A percentile compares a stretch with the other conserved stretches of the same genome.
Evolutionary conservation across 306 rosid genomes (phyloP).

Genomic region (Vigna trinervia): DNA sequence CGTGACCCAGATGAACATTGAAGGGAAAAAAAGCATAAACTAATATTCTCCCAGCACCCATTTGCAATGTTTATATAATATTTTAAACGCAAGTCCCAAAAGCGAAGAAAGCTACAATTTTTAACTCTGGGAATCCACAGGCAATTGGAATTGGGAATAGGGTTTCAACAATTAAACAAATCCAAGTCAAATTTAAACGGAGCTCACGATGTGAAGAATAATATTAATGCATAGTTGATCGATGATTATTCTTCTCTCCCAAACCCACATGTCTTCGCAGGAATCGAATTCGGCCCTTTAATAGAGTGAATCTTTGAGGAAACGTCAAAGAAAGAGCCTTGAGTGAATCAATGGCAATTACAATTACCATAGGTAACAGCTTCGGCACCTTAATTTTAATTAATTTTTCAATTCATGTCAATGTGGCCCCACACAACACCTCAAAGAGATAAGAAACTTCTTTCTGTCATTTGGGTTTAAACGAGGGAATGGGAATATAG

Average conservation of each 20-base stretch:
- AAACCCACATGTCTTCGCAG: conserved; percentile 37
- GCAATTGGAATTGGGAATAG: conserved; percentile 41
- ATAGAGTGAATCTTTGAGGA: conserved; percentile 48
- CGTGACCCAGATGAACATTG: conserved; percentile 27
- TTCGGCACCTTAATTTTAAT: background rate
- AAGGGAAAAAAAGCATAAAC: conserved; percentile 13
- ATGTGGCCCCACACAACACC: conserved; percentile 39
- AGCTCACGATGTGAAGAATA: conserved; percentile 39
- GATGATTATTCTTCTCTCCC: conserved; percentile 37
- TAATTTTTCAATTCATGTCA: conserved; percentile 26
- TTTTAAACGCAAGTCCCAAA: conserved; percentile 24
- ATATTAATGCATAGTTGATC: conserved; percentile 14
- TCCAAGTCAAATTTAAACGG: conserved; percentile 35
- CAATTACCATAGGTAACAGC: background rate
- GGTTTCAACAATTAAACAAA: conserved; percentile 40
- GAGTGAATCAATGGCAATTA: conserved; percentile 24
- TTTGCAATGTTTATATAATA: conserved; percentile 33
- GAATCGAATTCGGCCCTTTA: conserved; percentile 44
- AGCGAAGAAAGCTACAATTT: conserved; percentile 35
- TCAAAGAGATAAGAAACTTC: conserved; percentile 15
- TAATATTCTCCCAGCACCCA: conserved; percentile 36
- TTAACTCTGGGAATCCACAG: conserved; percentile 31
- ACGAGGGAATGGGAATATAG: conserved; percentile 37
- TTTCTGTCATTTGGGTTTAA: conserved; percentile 17
- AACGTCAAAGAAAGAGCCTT: conserved; percentile 47